Evolutionary conservation across 2,329 filamentous ascomycete genomes (phyloP), one percentile per base, ranked within the genome.

Genomic region (Magnaporthiopsis incrustans): DNA sequence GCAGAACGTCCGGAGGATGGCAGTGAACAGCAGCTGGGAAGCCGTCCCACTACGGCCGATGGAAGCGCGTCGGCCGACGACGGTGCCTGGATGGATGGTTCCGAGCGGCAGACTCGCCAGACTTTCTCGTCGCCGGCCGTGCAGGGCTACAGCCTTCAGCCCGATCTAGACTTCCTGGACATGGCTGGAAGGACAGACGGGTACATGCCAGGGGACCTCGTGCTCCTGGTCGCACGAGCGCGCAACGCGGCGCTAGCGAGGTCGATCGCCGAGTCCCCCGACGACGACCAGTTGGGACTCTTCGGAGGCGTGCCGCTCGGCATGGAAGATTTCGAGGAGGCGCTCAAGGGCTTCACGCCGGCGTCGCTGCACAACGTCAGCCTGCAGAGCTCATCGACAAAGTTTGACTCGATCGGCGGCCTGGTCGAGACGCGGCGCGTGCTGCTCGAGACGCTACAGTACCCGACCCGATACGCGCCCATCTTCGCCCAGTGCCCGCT

Each of bases 401-500:
- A 90, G 10, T 99, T 97, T 76, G 88, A 90, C 67, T 91, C 91
- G 0, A 98, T 99, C 67, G 95, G 95, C 61, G 95, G 95, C 22
- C 81, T 99, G 5, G 85, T 86, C 58, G 87, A 91, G 71, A 99
- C 95, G 1, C 87, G 96, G 4, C 89, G 93, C 70, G 92, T 91
- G n/a, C 83, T 99, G 3, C 83, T 99, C 11, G 95, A 99, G 76
- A 99, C 95, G 0, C 80, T 99, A 4, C 91, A 97, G 73, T 99
- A 99, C 72, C 95, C 95, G 0, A 99, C 96, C 1, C 97, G 95
- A 66, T 99, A 99, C 73, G 95, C 95, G 0, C 95, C 95, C 1
- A 97, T 99, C 68, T 99, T 99, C 72, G 92, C 93, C 4, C 91
- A 96, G 72, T 99, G 95, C 70, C 95, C 95, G 4, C 84, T 99